phyloP scores from a whole-genome alignment of 169 alveolate species.

The Perkinsus olseni region DNA sequence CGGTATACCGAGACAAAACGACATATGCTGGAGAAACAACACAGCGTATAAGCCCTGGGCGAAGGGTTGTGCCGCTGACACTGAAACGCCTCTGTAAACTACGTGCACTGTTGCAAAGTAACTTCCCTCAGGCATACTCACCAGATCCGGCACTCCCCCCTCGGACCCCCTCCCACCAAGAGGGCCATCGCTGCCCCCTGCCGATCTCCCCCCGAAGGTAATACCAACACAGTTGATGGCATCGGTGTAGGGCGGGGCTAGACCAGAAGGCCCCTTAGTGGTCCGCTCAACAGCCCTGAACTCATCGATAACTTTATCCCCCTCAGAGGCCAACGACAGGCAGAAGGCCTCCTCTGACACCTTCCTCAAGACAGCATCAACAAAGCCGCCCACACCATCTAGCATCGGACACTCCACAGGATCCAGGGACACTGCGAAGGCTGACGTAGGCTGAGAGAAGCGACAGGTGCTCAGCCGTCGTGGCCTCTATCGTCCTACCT shows the following conservation, averaged over 20 bases:
- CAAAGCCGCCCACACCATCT: background rate
- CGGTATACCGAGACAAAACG: too few relatives aligned
- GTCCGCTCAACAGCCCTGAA: background rate
- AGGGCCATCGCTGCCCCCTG: background rate
- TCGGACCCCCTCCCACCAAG: background rate
- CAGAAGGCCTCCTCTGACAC: background rate
- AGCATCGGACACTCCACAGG: background rate
- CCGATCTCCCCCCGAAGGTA: background rate
- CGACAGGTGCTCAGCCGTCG: too few relatives aligned
- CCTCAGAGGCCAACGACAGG: background rate
- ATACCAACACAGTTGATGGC: background rate
- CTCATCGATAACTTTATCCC: background rate
- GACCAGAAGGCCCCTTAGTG: background rate
- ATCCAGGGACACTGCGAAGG: background rate
- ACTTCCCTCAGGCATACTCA: background rate
- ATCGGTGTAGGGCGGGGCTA: background rate
- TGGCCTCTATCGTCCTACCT: background rate
- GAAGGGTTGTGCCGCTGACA: too few relatives aligned
- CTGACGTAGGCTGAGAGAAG: background rate
- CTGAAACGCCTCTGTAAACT: too few relatives aligned
- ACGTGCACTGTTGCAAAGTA: too few relatives aligned
- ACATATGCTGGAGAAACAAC: too few relatives aligned
- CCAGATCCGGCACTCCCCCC: background rate
- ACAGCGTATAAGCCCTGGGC: too few relatives aligned
- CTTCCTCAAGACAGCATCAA: background rate